A percentile compares a stretch with the other conserved stretches of the same genome.
Conservation (phyloP, 2,329 filamentous ascomycete genomes). For the Microcera coccophila region DNA sequence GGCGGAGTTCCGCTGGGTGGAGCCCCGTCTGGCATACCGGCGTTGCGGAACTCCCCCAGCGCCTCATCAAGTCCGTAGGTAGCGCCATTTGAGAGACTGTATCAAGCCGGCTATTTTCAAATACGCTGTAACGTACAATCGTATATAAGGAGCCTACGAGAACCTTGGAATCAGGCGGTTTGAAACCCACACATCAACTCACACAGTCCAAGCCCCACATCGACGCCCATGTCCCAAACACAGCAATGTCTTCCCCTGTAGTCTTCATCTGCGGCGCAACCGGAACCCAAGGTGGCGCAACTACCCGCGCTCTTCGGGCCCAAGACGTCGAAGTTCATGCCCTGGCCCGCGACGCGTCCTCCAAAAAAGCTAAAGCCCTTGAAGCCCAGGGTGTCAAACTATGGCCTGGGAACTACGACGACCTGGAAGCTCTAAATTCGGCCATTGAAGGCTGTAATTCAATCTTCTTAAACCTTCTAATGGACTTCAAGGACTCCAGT, state of each 20-base stretch:
- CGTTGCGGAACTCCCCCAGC: conserved; percentile 13
- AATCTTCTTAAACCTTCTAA: conserved; percentile 34
- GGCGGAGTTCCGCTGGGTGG: conserved; percentile 29
- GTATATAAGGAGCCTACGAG: conserved; percentile 1
- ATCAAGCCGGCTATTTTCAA: too few species aligned
- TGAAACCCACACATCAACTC: neutral
- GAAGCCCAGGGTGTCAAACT: conserved; percentile 32
- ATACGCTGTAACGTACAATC: too few species aligned
- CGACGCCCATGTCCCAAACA: neutral
- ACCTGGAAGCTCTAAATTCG: conserved; percentile 26
- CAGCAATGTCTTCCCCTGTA: conserved; percentile 28
- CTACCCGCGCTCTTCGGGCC: conserved; percentile 33
- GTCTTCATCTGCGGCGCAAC: conserved; percentile 40
- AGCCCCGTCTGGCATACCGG: neutral
- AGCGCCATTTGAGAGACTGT: too few species aligned
- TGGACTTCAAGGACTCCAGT: conserved; percentile 29
- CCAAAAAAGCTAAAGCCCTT: conserved; percentile 29
- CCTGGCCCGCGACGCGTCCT: conserved; percentile 30
- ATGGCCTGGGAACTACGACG: conserved; percentile 32
- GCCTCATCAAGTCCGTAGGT: too few species aligned
- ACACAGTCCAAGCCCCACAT: neutral
- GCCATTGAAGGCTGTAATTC: conserved; percentile 29
- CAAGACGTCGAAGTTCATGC: conserved; percentile 32
- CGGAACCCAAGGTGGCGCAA: conserved; percentile 37
- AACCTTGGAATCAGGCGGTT: neutral